Evolutionary conservation across 495 filamentous ascomycete genomes (phyloP), one percentile per base, ranked within the genome.

Genomic region (Aspergillus homomorphus): DNA sequence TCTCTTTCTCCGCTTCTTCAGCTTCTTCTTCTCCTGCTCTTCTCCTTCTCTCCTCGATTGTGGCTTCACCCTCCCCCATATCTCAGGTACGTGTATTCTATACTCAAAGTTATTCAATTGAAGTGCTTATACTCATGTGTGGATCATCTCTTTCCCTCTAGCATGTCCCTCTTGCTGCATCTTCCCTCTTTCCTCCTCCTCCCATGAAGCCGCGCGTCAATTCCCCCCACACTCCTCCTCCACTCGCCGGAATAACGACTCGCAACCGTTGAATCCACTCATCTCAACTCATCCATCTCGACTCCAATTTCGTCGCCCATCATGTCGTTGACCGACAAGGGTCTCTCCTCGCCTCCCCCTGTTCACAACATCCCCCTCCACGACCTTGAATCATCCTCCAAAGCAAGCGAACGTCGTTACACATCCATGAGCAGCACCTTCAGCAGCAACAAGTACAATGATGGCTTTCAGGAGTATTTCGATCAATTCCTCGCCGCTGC

Each of bases 401-500:
- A 63, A 2, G 66, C 60, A 4, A 45, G 64, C 45, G 9, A 51
- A 28, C 56, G 16, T 43, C 43, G 49, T 53, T 68, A 26, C 70
- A 64, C 12, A 61, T 19, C 65, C 65, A 16, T 67, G 72, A 62
- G 70, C 46, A 62, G 67, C 48, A n/a, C 23, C 24, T 30, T 28
- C 16, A 18, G 12, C 66, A n/a, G 60, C 71, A 20, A 60, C 69
- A 26, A 53, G 67, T 24, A 62, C 54, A 9, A 50, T 67, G 9
- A 52, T 41, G 53, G 65, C 8, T 33, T 63, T 41, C 55, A 69
- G 24, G 60, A 73, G 14, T 56, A 60, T 38, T 43, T 56, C 26
- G 62, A 70, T 19, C 62, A 73, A 57, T 76, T 72, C 69, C 54
- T 66, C 23, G 65, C 63, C 20, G 60, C 59, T 54, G 30, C 67